Conservation (phyloP, 345 rosid species). For the Gynandropsis gynandra region DNA sequence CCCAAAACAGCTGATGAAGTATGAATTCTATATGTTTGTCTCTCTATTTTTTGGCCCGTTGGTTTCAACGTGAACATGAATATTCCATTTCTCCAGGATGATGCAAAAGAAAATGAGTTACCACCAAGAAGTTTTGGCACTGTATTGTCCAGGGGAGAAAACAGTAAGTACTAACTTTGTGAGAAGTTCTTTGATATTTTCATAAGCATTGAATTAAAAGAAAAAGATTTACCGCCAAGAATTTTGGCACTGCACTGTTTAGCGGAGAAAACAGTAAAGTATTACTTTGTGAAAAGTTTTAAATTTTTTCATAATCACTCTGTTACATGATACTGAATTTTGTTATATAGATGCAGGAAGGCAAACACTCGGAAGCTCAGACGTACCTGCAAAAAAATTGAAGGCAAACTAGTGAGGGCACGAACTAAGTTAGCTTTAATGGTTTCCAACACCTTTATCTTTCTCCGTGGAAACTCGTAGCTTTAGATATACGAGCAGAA, state of each 20-base stretch:
- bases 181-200: background rate
- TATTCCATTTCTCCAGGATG: conserved; percentile 36
- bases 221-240: conserved; percentile 42
- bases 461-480: no score
- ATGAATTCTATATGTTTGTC: conserved; percentile 14
- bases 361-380: conserved; percentile 33
- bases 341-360: conserved; percentile 36
- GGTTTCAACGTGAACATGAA: conserved; percentile 4
- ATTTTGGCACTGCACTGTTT: conserved; percentile 75
- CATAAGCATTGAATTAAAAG: conserved; percentile 18
- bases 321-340: background rate
- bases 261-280: conserved; percentile 60
- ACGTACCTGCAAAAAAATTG: conserved; percentile 36
- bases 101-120: conserved; percentile 37
- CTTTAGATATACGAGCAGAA: no score
- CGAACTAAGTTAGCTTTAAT: conserved; percentile 1
- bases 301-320: conserved; percentile 3
- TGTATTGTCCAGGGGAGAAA: conserved; percentile 47
- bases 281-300: background rate
- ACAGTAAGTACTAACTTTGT: conserved; percentile 38
- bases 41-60: background rate
- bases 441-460: background rate
- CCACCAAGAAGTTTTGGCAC: conserved; percentile 80
- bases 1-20: conserved; percentile 50
- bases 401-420: conserved; percentile 48